A percentile compares a stretch with the other conserved stretches of the same genome.
phyloP scores from a whole-genome alignment of 345 rosid species.

The Syzygium oleosum region DNA sequence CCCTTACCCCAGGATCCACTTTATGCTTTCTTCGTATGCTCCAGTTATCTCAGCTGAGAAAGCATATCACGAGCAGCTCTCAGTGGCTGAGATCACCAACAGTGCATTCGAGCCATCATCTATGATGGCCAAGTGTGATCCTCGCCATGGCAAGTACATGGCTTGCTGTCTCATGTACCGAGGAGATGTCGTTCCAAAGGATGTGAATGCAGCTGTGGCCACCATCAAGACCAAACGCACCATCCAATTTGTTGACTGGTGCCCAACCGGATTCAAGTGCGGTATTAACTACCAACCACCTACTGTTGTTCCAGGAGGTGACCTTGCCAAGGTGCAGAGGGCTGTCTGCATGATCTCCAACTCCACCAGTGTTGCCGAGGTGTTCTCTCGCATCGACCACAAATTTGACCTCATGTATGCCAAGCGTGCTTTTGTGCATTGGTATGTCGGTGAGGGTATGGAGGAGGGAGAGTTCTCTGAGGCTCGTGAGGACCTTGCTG shows the following conservation, averaged over 20 bases:
- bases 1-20: conserved; percentile 21
- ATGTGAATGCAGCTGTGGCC: conserved; percentile 9
- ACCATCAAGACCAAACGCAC: conserved; percentile 21
- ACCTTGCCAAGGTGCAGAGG: conserved; percentile 20
- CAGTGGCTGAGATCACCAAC: conserved; percentile 20
- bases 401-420: conserved; percentile 16
- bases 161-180: conserved; percentile 20
- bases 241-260: conserved; percentile 15
- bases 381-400: conserved; percentile 15
- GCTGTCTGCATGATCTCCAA: conserved; percentile 22
- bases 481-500: conserved; percentile 8
- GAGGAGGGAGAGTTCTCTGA: conserved; percentile 8
- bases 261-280: conserved; percentile 15
- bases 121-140: conserved; percentile 18
- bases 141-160: conserved; percentile 24
- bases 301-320: conserved; percentile 15
- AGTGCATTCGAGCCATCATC: conserved; percentile 12
- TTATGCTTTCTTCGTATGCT: conserved; percentile 22
- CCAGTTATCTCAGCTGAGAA: conserved; percentile 18
- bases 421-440: conserved; percentile 17
- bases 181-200: conserved; percentile 17
- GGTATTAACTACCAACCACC: conserved; percentile 16
- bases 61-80: conserved; percentile 17
- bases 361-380: conserved; percentile 15
- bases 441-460: conserved; percentile 11